These are phyloP conservation scores for Coccinonectria pachysandricola DNA, from an alignment of 2,329 filamentous ascomycete species.

Conservation along the genomic window DNA sequence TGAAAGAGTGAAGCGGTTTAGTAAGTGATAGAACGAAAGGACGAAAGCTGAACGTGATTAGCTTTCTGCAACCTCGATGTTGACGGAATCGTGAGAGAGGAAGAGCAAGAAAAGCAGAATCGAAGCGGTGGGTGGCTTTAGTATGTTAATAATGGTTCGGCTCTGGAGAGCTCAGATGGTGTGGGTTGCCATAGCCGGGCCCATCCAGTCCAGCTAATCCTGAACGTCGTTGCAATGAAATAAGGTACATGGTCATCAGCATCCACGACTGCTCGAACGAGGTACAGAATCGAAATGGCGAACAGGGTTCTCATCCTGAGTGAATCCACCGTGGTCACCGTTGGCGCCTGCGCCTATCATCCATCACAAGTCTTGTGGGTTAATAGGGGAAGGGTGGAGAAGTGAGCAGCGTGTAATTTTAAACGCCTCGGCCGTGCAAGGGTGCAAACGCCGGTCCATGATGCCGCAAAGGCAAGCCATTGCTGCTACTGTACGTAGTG, in stretches of 20 bases:
- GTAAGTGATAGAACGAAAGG: constrained; percentile 35
- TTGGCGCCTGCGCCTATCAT: constrained; percentile 16
- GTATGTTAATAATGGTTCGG: constrained; percentile 28
- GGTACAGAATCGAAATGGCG: no score
- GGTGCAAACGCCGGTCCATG: constrained; percentile 1
- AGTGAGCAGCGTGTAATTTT: constrained; percentile 17
- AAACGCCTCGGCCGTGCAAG: constrained; percentile 7
- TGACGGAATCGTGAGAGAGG: constrained; percentile 32
- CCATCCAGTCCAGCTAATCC: constrained; percentile 9
- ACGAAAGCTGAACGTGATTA: constrained; percentile 37
- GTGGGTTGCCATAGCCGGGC: constrained; percentile 14
- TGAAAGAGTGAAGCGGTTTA: constrained; percentile 78
- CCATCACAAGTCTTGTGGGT: constrained; percentile 3
- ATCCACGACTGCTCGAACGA: no score
- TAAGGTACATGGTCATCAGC: constrained; percentile 15
- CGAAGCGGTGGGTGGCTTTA: constrained; percentile 16
- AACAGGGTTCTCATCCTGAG: constrained; percentile 11
- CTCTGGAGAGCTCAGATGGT: constrained; percentile 5
- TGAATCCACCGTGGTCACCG: constrained; percentile 17
- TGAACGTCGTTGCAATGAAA: no score
- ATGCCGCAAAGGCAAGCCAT: no score
- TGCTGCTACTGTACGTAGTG: no score
- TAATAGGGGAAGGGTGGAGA: constrained; percentile 21
- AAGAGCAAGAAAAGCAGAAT: constrained; percentile 23
- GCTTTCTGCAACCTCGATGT: constrained; percentile 42